Percentiles rank a stretch among this genome's conserved stretches.
phyloP scores from a whole-genome alignment of 1,284 basidiomycete species.

The Irpex sp. region DNA sequence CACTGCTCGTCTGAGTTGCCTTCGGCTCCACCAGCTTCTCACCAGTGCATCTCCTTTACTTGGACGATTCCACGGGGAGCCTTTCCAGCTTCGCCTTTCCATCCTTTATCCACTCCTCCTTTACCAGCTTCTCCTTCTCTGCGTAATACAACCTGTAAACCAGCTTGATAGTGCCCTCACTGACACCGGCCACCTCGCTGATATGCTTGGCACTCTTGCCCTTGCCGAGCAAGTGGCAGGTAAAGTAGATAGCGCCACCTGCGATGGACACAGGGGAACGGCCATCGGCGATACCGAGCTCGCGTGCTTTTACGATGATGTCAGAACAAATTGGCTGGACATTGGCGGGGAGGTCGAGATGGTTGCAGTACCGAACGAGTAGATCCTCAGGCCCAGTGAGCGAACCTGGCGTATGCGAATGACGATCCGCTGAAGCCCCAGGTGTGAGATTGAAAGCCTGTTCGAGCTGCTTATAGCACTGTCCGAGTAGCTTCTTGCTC shows the following conservation, averaged over 20 bases:
- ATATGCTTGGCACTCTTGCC: slow-evolving; percentile 82
- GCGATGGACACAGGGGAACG: slow-evolving; percentile 95
- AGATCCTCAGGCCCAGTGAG: slow-evolving; percentile 79
- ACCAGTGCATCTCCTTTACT: slow-evolving; percentile 4
- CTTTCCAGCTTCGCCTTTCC: slow-evolving; percentile 64
- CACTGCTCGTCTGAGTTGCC: not conserved
- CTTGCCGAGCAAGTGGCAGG: slow-evolving; percentile 78
- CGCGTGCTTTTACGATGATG: slow-evolving; percentile 79
- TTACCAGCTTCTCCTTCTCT: slow-evolving; percentile 72
- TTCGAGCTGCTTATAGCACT: slow-evolving; percentile 92
- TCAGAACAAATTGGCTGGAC: slow-evolving; percentile 84
- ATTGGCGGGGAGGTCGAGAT: slow-evolving; percentile 82
- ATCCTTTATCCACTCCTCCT: slow-evolving; percentile 78
- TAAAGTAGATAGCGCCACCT: slow-evolving; percentile 94
- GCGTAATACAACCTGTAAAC: slow-evolving; percentile 73
- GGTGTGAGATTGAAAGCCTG: slow-evolving; percentile 87
- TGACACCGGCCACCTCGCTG: slow-evolving; percentile 93
- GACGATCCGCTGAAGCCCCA: slow-evolving; percentile 48
- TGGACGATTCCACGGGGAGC: slow-evolving; percentile 34
- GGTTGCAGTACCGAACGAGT: slow-evolving; percentile 93
- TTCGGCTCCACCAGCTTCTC: not conserved
- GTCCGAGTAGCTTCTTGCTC: slow-evolving; percentile 92
- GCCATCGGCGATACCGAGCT: slow-evolving; percentile 88
- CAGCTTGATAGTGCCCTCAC: slow-evolving; percentile 93
- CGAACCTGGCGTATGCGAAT: slow-evolving; percentile 34